Evolutionary conservation across 1,139 yeast genomes (phyloP), one percentile per base, ranked within the genome.

Genomic region (Casaregolazyma suthepensis): DNA sequence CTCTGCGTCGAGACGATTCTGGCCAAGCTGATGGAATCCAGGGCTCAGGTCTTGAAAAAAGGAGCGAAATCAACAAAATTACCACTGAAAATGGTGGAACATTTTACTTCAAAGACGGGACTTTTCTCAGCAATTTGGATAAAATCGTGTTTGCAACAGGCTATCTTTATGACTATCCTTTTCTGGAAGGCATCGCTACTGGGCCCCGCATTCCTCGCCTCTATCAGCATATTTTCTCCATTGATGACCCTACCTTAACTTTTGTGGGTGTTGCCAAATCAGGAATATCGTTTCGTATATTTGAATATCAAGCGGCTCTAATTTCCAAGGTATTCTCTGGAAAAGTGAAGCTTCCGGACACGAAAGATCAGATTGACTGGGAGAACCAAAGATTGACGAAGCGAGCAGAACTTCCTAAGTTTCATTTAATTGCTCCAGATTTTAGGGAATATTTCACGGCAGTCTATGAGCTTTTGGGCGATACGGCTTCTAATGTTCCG

Each of bases 81-180:
- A 40, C 50, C 43, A 35, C 20, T 20, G 45, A 48, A n/a, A 40
- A 38, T 23, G 45, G 45, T 9, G 50, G 50, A 6, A 42, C 44
- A 18, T 38, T 29, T 38, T 29, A 45, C 17, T 43, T 49, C 38
- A 63, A 61, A 38, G 64, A 61, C 2, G 48, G 51, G 2, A 20
- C 22, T 12, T 42, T 58, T n/a, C 62, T 62, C 0, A 67, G 72
- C 48, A 73, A 20, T 22, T 48, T 82, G 46, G 86, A 80, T 54
- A 63, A 60, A 15, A 65, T 84, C 13, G 64, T 85, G 2, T 83
- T 79, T 64, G 85, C 87, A 31, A 84, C 90, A 1, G 89, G 90
- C 0, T 84, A 79, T 63, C 69, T 75, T 20, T 76, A 78, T 59
- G 72, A 77, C 35, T 69, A 73, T 52, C 82, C 83, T 5, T 78